A percentile compares a stretch with the other conserved stretches of the same genome.
Evolutionary conservation across 78 protist species (phyloP).

Genomic region (Dictyostelium firmibasis): DNA sequence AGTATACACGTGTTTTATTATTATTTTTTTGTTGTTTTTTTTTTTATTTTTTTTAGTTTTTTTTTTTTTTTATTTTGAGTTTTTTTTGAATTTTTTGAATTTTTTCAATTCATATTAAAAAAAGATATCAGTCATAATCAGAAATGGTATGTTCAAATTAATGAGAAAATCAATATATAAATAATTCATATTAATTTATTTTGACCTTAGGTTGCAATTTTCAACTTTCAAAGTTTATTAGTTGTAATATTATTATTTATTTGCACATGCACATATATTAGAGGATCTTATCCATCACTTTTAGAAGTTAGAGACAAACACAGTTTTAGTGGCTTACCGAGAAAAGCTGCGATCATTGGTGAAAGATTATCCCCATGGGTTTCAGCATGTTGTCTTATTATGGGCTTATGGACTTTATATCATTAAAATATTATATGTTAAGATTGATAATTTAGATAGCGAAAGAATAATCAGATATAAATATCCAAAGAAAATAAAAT

Average conservation of each 20-base stretch:
- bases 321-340: constrained; percentile 77
- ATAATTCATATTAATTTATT: background rate
- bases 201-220: constrained; percentile 70
- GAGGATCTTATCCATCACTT: constrained; percentile 40
- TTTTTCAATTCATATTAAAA: background rate
- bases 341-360: constrained; percentile 88
- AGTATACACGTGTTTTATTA: too few relatives aligned
- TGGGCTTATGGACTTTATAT: constrained; percentile 74
- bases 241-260: constrained; percentile 80
- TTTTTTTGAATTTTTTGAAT: background rate
- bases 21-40: too few relatives aligned
- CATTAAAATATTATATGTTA: background rate
- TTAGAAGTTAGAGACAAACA: constrained; percentile 73
- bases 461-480: background rate
- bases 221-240: constrained; percentile 85
- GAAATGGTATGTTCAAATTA: background rate
- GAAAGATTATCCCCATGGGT: constrained; percentile 88
- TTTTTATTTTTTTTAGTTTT: too few relatives aligned
- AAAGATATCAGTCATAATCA: background rate
- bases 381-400: constrained; percentile 72
- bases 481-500: background rate
- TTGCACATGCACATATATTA: constrained; percentile 85
- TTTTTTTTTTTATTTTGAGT: too few relatives aligned
- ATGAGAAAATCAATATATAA: background rate
- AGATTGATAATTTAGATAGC: background rate